phyloP scores from a whole-genome alignment of 371 early-diverging fungal genomes.

The Circinella minor region DNA sequence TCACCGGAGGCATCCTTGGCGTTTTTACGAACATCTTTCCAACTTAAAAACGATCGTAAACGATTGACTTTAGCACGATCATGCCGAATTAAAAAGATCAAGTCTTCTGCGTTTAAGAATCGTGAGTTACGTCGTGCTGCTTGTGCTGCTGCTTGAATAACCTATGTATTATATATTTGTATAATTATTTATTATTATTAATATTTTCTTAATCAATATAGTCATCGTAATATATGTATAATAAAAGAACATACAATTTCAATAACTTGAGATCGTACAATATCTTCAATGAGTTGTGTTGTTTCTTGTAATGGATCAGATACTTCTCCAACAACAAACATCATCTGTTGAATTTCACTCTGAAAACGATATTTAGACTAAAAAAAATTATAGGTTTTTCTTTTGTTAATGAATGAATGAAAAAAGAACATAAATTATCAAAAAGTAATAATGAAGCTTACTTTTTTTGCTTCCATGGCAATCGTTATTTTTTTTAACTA shows the following conservation, averaged over 20 bases:
- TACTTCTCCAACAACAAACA: conserved; percentile 98
- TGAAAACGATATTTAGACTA: conserved; percentile 46
- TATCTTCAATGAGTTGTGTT: conserved; percentile 89
- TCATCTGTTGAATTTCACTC: conserved; percentile 95
- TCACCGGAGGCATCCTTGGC: conserved; percentile 78
- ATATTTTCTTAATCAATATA: too few relatives aligned
- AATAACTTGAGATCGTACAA: conserved; percentile 93
- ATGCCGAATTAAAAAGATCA: conserved; percentile 95
- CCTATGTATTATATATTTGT: conserved; percentile 43
- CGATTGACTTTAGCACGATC: conserved; percentile 93
- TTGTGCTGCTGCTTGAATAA: conserved; percentile 85
- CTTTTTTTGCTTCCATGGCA: conserved; percentile 4
- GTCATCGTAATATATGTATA: background rate
- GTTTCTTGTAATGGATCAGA: conserved; percentile 88
- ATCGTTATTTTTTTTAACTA: background rate
- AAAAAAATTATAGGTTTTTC: background rate
- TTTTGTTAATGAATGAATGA: too few relatives aligned
- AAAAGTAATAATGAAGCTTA: background rate
- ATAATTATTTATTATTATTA: background rate
- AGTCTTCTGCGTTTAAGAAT: conserved; percentile 88
- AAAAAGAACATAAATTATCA: too few relatives aligned
- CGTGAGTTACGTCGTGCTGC: conserved; percentile 84
- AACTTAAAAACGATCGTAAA: conserved; percentile 87
- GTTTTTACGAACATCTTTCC: conserved; percentile 96
- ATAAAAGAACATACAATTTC: conserved; percentile 76